These are phyloP conservation scores for Ganoderma leucocontextum DNA, from an alignment of 1,284 basidiomycete genomes.

Conservation along the genomic window DNA sequence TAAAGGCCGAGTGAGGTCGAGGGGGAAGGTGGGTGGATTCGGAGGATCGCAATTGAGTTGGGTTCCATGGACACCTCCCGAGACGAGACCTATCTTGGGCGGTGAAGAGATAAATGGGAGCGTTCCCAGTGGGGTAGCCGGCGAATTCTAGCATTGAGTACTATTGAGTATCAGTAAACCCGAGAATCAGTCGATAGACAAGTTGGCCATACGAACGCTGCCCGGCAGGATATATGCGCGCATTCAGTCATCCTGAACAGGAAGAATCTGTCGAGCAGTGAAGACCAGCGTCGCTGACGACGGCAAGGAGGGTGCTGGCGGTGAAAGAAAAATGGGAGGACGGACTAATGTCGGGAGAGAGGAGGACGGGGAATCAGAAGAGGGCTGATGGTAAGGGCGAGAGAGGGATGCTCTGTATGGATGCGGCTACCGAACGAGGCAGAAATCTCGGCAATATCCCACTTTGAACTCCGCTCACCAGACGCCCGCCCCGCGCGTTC, in stretches of 20 bases:
- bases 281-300: neutral
- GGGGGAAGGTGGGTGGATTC: slow-evolving; percentile 19
- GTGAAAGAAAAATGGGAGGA: slow-evolving; percentile 2
- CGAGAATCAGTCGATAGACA: slow-evolving; percentile 22
- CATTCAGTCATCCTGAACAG: slow-evolving; percentile 9
- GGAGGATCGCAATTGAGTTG: slow-evolving; percentile 29
- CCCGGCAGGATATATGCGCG: slow-evolving; percentile 9
- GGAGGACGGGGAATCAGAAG: slow-evolving; percentile 14
- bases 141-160: slow-evolving; percentile 26
- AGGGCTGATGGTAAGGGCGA: slow-evolving; percentile 8
- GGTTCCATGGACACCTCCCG: slow-evolving; percentile 22
- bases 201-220: slow-evolving; percentile 10
- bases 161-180: slow-evolving; percentile 18
- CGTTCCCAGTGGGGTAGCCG: slow-evolving; percentile 32
- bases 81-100: slow-evolving; percentile 30
- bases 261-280: neutral
- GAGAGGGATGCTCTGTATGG: slow-evolving; percentile 6
- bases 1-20: slow-evolving; percentile 12
- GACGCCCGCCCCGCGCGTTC: slow-evolving; percentile 30
- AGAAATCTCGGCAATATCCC: slow-evolving; percentile 40
- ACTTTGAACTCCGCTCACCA: slow-evolving; percentile 38
- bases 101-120: slow-evolving; percentile 23
- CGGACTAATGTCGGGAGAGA: slow-evolving; percentile 30
- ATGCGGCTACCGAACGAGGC: slow-evolving; percentile 29
- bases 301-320: neutral